Base-by-base conservation (phyloP, 352 stramenopile genomes). In the Globisporangium paddicum region DNA sequence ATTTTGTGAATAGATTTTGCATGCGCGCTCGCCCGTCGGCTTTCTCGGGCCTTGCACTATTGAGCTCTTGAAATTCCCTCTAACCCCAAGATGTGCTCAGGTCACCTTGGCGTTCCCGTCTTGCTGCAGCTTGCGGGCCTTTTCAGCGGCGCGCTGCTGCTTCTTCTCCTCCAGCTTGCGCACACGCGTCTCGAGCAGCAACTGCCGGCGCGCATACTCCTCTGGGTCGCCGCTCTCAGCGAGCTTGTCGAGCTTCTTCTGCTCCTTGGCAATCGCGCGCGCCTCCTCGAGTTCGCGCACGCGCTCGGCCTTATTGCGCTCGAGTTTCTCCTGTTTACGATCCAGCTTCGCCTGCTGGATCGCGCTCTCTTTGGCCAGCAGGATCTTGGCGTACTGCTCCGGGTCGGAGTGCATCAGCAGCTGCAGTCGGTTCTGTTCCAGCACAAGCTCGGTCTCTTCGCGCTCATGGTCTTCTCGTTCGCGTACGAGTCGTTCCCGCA, bases 211-310 rank as follows among this genome's bases (percentile, higher is more conserved):
- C 19, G 65, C 60, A 57, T 87, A 89, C 64, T 88, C 80, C 38
- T 50, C 38, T 19, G 57, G n/a, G n/a, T n/a, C 40, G 26, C 86
- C 72, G 2, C 41, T 62, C 42, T 82, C 74, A 8, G 80, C 78
- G 7, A 90, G 68, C 19, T 64, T 71, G 55, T 84, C 62, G n/a
- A 93, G 68, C 45, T 72, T 67, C 26, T 77, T 79, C 28, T 87
- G 72, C 49, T 90, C 78, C 46, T 83, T 83, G 16, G 72, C 71
- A 56, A 87, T 86, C 37, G 75, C 75, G 23, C 77, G 63, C 59
- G 84, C 76, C 40, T 89, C 82, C 21, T 89, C 75, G 13, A 83
- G 58, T 51, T 87, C 75, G 8, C 62, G 72, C 7, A 87, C 58
- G 5, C 75, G 74, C 55, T 77, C 73, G 9, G 66, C 71, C 45